These are phyloP conservation scores for Capronia coronata DNA, from an alignment of 2,329 filamentous ascomycete species.

Conservation along the genomic window DNA sequence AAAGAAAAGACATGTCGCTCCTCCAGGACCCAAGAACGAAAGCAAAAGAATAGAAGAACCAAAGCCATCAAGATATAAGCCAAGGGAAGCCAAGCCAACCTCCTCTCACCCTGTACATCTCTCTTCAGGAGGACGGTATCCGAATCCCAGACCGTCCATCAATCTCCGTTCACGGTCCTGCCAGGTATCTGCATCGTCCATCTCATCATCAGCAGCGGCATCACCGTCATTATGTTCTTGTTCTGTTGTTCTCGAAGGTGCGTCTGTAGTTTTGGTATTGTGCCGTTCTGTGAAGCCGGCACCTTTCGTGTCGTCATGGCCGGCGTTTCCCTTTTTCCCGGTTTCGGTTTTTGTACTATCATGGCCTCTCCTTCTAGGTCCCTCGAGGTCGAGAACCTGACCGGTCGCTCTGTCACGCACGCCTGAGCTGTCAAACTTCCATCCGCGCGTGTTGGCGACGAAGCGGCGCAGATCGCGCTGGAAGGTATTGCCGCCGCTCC, in stretches of 20 bases:
- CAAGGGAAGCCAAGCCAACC: too few species aligned
- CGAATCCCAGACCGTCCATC: conserved; percentile 68
- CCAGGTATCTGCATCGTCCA: conserved; percentile 45
- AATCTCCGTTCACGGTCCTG: conserved; percentile 72
- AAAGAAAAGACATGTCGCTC: too few species aligned
- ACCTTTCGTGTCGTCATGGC: too few species aligned
- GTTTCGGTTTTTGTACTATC: conserved; percentile 29
- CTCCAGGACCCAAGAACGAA: too few species aligned
- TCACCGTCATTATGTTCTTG: conserved; percentile 53
- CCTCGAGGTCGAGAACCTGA: conserved; percentile 64
- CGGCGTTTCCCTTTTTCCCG: too few species aligned
- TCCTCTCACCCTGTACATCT: conserved; percentile 56
- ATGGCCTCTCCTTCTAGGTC: conserved; percentile 30
- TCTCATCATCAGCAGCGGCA: conserved; percentile 64
- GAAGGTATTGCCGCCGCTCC: conserved; percentile 85
- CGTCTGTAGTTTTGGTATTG: conserved; percentile 38
- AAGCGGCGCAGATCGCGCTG: conserved; percentile 78
- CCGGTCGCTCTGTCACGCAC: conserved; percentile 60
- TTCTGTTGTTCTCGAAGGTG: not conserved
- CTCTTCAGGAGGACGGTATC: conserved; percentile 60
- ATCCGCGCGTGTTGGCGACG: conserved; percentile 61
- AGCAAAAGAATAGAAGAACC: too few species aligned
- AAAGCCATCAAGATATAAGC: too few species aligned
- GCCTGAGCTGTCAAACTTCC: conserved; percentile 91
- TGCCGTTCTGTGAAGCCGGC: too few species aligned